Percentiles rank a stretch among this genome's conserved stretches.
phyloP scores from a whole-genome alignment of 192 early-diverging fungal genomes.

The Coemansia nantahalensis region DNA sequence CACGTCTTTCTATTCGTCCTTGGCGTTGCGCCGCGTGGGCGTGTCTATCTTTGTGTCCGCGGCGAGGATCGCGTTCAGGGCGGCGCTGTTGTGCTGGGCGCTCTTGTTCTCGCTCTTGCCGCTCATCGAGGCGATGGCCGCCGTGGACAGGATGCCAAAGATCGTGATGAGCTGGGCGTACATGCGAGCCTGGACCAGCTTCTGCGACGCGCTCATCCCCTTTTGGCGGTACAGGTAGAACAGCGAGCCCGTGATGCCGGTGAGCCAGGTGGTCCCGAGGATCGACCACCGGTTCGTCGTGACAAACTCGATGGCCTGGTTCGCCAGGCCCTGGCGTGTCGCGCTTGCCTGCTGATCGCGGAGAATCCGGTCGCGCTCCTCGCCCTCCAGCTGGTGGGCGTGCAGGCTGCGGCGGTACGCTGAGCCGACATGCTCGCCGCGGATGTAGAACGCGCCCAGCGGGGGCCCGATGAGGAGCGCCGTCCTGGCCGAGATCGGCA shows the following conservation, averaged over 20 bases:
- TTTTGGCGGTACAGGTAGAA: constrained; percentile 46
- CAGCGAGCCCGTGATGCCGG: constrained; percentile 38
- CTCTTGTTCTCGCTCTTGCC: constrained; percentile 20
- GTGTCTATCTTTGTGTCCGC: constrained; percentile 18
- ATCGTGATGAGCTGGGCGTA: constrained; percentile 68
- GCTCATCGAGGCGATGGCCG: constrained; percentile 52
- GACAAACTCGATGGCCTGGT: constrained; percentile 30
- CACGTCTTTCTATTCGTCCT: constrained; percentile 5
- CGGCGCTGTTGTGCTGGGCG: constrained; percentile 33
- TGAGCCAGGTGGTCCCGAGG: constrained; percentile 51
- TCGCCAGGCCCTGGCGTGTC: constrained; percentile 8
- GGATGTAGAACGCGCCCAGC: constrained; percentile 49
- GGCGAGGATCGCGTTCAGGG: constrained; percentile 38
- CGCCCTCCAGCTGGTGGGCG: constrained; percentile 16
- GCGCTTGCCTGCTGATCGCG: constrained; percentile 7
- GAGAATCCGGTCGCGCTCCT: constrained; percentile 19
- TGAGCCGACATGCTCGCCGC: constrained; percentile 43
- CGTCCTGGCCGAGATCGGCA: constrained; percentile 48
- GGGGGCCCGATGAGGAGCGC: constrained; percentile 45
- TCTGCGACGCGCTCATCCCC: constrained; percentile 60
- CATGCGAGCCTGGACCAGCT: constrained; percentile 69
- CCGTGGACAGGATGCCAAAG: constrained; percentile 60
- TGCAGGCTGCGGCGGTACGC: constrained; percentile 40
- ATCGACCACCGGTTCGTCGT: constrained; percentile 49
- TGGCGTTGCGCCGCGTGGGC: not conserved